phyloP scores from a whole-genome alignment of 2,329 filamentous ascomycete species.

The Hypoxylon sp. region DNA sequence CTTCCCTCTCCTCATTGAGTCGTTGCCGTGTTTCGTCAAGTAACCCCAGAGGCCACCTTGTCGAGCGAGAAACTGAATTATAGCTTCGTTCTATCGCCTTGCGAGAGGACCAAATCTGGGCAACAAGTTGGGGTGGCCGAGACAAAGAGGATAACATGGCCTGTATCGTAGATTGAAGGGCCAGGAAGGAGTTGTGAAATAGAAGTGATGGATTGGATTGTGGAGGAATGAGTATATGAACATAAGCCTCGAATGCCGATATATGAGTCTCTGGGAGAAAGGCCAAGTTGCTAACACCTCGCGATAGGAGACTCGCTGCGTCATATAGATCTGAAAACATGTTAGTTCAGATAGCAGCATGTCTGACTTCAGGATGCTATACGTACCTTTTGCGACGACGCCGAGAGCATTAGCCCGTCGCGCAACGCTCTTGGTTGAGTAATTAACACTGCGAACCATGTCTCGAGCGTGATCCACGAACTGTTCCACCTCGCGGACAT shows the following conservation, averaged over 20 bases:
- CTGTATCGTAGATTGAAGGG: slow-evolving; percentile 84
- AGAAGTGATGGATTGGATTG: slow-evolving; percentile 78
- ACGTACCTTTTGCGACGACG: slow-evolving; percentile 70
- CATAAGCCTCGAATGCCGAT: slow-evolving; percentile 78
- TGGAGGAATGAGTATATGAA: slow-evolving; percentile 70
- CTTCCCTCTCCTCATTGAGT: slow-evolving; percentile 85
- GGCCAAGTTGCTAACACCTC: slow-evolving; percentile 65
- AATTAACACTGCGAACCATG: slow-evolving; percentile 85
- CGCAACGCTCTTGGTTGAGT: slow-evolving; percentile 83
- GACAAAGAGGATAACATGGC: slow-evolving; percentile 84
- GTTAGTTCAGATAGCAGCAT: slow-evolving; percentile 45
- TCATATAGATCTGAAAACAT: slow-evolving; percentile 73
- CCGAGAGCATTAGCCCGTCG: slow-evolving; percentile 81
- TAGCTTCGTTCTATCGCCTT: slow-evolving; percentile 83
- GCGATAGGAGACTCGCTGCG: slow-evolving; percentile 67
- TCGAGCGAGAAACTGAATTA: slow-evolving; percentile 77
- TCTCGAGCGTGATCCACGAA: slow-evolving; percentile 93
- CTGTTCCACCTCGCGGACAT: slow-evolving; percentile 89
- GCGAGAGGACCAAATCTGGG: slow-evolving; percentile 77
- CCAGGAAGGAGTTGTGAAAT: slow-evolving; percentile 81
- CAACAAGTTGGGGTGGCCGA: slow-evolving; percentile 81
- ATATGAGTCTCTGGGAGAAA: slow-evolving; percentile 78
- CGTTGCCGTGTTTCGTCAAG: slow-evolving; percentile 89
- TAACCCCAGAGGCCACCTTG: slow-evolving; percentile 83
- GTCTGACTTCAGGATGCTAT: not conserved